Evolutionary conservation across 2,329 filamentous ascomycete species (phyloP), one percentile per base, ranked within the genome.

Genomic region (Aureobasidium sp.): DNA sequence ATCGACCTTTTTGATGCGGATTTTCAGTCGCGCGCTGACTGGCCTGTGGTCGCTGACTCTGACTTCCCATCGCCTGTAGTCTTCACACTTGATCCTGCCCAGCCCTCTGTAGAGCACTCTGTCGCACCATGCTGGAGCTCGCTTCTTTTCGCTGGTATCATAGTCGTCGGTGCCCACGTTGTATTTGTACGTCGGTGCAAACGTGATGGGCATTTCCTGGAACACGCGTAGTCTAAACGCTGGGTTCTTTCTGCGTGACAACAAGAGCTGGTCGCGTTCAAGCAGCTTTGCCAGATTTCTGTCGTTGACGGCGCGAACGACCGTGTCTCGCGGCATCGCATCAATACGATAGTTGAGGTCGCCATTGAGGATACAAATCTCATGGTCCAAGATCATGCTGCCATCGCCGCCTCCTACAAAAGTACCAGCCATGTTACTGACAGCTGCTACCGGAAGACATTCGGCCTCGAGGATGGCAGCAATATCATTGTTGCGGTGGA

Each of bases 261-360:
- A 88, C 1, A 97, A 85, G 5, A 99, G 82, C 72, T 99, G 94
- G 71, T 99, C 94, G 53, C 94, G 87, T 63, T 97, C 93, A 0
- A 99, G 85, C 1, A 99, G 83, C 71, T 96, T 96, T 31, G 81
- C 71, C 2, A 97, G 81, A 67, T 97, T 96, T 65, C 88, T 87
- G 45, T 87, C 82, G 66, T 89, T 87, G 56, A 97, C 85, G 1
- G 91, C 91, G 64, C 87, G 87, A 61, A 97, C 88, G 3, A 99
- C 93, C 0, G 90, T 91, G 70, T 97, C 91, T 55, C 94, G 89
- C 20, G 91, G 91, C 85, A 97, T 97, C 27, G 92, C 91, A 73
- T 99, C 94, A 70, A 99, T 97, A 65, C 94, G 91, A 74, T 99
- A 99, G 76, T 99, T 99, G 55, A 99, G 82, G 73, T 99, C 94